Evolutionary conservation across 306 rosid species (phyloP), one percentile per base, ranked within the genome.

Genomic region (Glycine tomentella): DNA sequence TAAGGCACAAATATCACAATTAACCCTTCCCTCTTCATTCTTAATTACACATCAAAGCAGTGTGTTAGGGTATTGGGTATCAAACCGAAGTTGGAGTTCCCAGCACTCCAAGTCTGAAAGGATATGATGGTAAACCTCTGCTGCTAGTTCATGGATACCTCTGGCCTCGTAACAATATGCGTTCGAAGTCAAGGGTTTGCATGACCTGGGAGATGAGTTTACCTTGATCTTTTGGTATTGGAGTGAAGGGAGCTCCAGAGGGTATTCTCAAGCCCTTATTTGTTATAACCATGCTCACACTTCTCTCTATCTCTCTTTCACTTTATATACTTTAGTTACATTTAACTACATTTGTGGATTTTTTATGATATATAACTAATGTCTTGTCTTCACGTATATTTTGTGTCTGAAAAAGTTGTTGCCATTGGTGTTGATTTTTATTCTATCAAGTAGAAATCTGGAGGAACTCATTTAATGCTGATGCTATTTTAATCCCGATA

Each of bases 111-210:
- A 61, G 0, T n/a, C 78, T 67, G 77, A 89, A 83, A 85, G 86
- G 82, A 89, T 73, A 62, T 74, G 83, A 83, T 38, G 83, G 88
- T 51, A 57, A 48, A 59, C 53, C 61, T 55, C 73, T 81, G 86
- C 91, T 89, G 93, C 93, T 76, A 70, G 62, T 86, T 87, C 91
- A 91, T 89, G 91, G 65, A 79, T 74, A 40, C 90, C 91, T 75
- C 0, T 89, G 75, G 50, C 53, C 82, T 77, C 68, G 51, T 72
- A 16, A 9, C n/a, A 16, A 0, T 4, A 3, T 1, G 3, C 0
- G 2, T 12, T 52, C 17, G 77, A 74, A 78, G 58, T 73, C 66
- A 86, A 79, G 73, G 90, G 90, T 90, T 82, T 86, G 85, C 87
- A 84, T 90, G 91, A 84, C 62, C 3, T 78, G 7, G 90, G 90